These are phyloP conservation scores for Leptographium flavum DNA, from an alignment of 2,329 filamentous ascomycete species.

Conservation along the genomic window DNA sequence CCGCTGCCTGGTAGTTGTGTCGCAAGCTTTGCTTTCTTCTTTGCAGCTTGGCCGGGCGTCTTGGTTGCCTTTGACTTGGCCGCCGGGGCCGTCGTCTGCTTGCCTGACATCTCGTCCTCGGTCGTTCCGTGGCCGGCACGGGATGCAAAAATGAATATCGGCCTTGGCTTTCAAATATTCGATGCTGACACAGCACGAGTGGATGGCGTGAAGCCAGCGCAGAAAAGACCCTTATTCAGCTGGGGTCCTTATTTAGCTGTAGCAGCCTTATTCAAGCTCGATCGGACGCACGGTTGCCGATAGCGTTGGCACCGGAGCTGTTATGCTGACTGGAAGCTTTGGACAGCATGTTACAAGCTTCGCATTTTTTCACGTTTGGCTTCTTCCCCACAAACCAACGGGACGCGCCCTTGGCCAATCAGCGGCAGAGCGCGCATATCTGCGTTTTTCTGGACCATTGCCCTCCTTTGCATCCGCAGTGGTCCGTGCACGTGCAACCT, in stretches of 20 bases:
- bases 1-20: not conserved
- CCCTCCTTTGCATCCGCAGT: conserved; percentile 5
- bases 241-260: too few relatives aligned
- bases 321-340: not conserved
- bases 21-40: not conserved
- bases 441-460: conserved; percentile 1
- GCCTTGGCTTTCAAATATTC: too few relatives aligned
- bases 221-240: too few relatives aligned
- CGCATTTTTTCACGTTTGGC: not conserved
- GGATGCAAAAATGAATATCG: too few relatives aligned
- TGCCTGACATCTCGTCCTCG: not conserved
- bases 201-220: too few relatives aligned
- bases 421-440: not conserved
- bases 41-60: not conserved
- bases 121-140: too few relatives aligned
- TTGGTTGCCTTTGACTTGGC: too few relatives aligned
- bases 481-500: conserved; percentile 4
- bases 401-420: conserved; percentile 3
- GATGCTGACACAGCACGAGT: too few relatives aligned
- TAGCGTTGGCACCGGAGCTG: too few relatives aligned
- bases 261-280: too few relatives aligned
- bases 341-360: not conserved
- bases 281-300: too few relatives aligned
- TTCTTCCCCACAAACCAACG: conserved; percentile 3
- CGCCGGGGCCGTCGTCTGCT: not conserved